phyloP scores from a whole-genome alignment of 2,329 filamentous ascomycete genomes.

The Alternaria solani region DNA sequence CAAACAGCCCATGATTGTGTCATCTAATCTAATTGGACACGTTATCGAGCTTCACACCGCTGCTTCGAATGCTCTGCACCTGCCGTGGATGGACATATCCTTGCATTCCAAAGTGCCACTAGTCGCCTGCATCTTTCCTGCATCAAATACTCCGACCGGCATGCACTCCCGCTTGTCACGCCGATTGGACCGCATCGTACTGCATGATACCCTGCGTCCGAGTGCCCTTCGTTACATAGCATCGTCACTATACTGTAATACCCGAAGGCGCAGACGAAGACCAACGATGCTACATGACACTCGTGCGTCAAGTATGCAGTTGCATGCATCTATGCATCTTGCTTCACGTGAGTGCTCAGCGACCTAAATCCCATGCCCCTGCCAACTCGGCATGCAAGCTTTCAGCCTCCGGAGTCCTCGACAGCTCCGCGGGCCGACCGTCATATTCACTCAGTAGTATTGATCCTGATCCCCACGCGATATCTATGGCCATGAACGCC shows the following conservation, averaged over 20 bases:
- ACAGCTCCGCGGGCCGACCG: slow-evolving; percentile 3
- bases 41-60: neutral
- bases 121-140: neutral
- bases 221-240: neutral
- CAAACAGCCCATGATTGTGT: neutral
- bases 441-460: neutral
- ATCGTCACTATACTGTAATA: neutral
- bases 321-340: neutral
- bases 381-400: neutral
- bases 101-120: neutral
- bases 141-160: slow-evolving; percentile 1
- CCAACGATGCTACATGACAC: neutral
- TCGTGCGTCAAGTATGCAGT: neutral
- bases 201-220: neutral
- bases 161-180: neutral
- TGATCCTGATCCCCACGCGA: neutral
- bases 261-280: neutral
- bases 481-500: neutral
- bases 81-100: neutral
- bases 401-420: neutral
- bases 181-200: neutral
- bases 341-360: slow-evolving; percentile 7
- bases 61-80: neutral
- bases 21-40: neutral
- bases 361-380: neutral